These are phyloP conservation scores for Sphagnum fallax DNA, from an alignment of 228 moss, liverwort and hornwort genomes.

Conservation along the genomic window DNA sequence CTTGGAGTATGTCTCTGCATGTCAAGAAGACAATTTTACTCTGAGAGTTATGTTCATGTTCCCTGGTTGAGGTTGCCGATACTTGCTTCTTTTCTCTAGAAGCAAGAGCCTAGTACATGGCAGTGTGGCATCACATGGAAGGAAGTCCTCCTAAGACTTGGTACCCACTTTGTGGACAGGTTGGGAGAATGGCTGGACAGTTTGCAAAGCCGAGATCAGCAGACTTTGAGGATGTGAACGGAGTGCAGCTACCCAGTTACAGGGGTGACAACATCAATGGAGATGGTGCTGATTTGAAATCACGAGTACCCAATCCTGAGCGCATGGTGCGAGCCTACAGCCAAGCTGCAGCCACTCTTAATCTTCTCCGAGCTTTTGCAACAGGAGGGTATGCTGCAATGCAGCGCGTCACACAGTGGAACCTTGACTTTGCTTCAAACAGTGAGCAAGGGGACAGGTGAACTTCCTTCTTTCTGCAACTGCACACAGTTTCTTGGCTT, in stretches of 20 bases:
- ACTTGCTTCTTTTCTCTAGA: background rate
- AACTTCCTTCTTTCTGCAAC: background rate
- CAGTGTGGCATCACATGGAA: background rate
- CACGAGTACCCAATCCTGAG: constrained; percentile 42
- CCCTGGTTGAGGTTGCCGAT: background rate
- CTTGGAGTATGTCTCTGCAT: background rate
- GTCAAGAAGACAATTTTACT: background rate
- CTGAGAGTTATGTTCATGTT: background rate
- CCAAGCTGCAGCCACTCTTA: constrained; percentile 60
- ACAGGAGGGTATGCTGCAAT: constrained; percentile 72
- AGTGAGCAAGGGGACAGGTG: constrained; percentile 53
- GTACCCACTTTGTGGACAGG: constrained; percentile 9
- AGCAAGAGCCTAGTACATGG: background rate
- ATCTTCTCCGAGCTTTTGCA: constrained; percentile 59
- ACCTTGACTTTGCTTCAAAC: constrained; percentile 55
- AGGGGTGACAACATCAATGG: constrained; percentile 68
- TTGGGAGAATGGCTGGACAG: constrained; percentile 75
- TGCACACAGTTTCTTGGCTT: no score
- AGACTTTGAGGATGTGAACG: constrained; percentile 37
- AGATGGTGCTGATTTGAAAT: constrained; percentile 35
- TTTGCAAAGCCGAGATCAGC: constrained; percentile 58
- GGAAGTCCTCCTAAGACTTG: background rate
- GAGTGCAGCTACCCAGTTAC: constrained; percentile 51
- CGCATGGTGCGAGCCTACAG: constrained; percentile 70
- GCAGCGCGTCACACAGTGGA: constrained; percentile 76